Percentiles rank a stretch among this genome's conserved stretches.
phyloP scores from a whole-genome alignment of 139 green algal species.

The Chlorella sp. region DNA sequence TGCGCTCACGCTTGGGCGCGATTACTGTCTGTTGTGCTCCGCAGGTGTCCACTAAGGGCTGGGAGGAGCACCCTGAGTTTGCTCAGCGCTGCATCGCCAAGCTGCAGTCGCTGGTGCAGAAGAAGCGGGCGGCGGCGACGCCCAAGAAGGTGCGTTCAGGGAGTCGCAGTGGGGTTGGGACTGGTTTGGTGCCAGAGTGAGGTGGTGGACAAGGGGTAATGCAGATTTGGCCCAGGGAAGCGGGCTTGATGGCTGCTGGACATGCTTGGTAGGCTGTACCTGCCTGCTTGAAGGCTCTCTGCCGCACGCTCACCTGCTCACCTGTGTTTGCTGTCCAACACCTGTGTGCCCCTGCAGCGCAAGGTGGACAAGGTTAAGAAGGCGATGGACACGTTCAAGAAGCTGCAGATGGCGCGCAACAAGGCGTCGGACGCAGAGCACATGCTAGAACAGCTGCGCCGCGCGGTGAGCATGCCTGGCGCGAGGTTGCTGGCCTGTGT shows the following conservation, averaged over 20 bases:
- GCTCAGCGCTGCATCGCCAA: constrained; percentile 10
- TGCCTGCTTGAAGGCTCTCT: too few relatives aligned
- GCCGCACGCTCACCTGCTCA: too few relatives aligned
- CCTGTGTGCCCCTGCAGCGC: not conserved
- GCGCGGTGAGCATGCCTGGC: constrained; percentile 2
- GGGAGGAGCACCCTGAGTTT: constrained; percentile 4
- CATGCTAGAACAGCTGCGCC: constrained; percentile 31
- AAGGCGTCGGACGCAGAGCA: constrained; percentile 33
- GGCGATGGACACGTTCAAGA: constrained; percentile 1
- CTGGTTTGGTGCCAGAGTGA: too few relatives aligned
- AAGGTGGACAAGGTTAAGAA: constrained; percentile 4
- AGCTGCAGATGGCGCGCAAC: constrained; percentile 31
- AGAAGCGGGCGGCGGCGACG: not conserved
- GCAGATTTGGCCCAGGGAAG: too few relatives aligned
- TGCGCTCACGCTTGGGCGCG: too few relatives aligned
- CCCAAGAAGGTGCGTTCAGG: constrained; percentile 20
- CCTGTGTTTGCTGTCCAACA: too few relatives aligned
- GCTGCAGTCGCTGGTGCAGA: not conserved
- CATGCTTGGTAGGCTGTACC: too few relatives aligned
- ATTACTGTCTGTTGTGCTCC: too few relatives aligned
- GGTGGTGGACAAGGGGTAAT: too few relatives aligned
- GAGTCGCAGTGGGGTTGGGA: too few relatives aligned
- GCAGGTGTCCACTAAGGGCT: not conserved
- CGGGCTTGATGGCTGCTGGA: too few relatives aligned
- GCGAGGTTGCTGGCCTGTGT: too few relatives aligned